Evolutionary conservation across 208 protist genomes (phyloP), one percentile per base, ranked within the genome.

Genomic region (Trypanosoma mega): DNA sequence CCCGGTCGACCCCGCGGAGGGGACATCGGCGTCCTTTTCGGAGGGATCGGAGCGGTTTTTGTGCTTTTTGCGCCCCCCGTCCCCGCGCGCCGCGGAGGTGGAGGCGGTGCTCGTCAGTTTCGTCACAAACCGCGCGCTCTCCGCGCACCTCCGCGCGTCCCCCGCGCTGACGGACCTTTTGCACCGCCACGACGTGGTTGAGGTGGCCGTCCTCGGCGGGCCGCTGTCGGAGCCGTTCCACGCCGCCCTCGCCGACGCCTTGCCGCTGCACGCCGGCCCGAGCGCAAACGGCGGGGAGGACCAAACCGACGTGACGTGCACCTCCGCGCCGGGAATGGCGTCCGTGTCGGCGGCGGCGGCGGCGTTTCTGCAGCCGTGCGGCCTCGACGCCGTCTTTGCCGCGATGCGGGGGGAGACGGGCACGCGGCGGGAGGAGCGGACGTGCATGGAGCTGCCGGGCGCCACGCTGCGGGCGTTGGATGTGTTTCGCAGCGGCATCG

Each of bases 91-190:
- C 31, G 7, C 46, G 33, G 27, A 31, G 56, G 34, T 90, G 51
- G 56, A 68, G n/a, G 39, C 83, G 26, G 58, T 64, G 24, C 70
- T 94, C 34, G 77, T 92, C 7, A 92, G 85, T 58, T 94, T 94
- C 39, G 80, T 92, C 23, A 85, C 80, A 26, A n/a, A n/a, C n/a
- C n/a, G n/a, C n/a, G n/a, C n/a, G n/a, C n/a, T n/a, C n/a, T n/a
- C n/a, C n/a, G n/a, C n/a, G n/a, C n/a, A n/a, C n/a, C n/a, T n/a
- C n/a, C n/a, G n/a, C n/a, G n/a, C n/a, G n/a, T n/a, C n/a, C n/a
- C n/a, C n/a, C n/a, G n/a, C n/a, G n/a, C n/a, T 92, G 6, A 76
- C 91, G 63, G 88, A 94, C 43, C 43, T 91, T 16, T 64, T 90
- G 21, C 76, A 85, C 33, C 74, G 75, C 12, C 80, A 85, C 63